Evolutionary conservation across 345 rosid species (phyloP).

Genomic region (Syzygium grande): DNA sequence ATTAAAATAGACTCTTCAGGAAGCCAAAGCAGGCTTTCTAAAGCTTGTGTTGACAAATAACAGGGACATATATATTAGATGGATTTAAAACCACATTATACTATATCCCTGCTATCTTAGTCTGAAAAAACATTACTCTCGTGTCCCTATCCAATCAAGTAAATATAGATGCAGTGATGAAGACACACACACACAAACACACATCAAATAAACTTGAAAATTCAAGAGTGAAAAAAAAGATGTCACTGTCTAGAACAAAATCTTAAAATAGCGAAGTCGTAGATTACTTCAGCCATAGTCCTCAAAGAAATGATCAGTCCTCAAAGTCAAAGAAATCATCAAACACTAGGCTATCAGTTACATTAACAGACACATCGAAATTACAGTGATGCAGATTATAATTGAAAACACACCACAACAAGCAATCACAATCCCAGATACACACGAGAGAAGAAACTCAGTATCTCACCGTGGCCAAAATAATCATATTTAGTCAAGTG

Average conservation of each 20-base stretch:
- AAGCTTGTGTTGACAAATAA: neutral
- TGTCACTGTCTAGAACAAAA: neutral
- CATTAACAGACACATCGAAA: neutral
- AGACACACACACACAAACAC: neutral
- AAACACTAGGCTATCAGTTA: neutral
- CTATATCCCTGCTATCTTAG: neutral
- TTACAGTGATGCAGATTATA: neutral
- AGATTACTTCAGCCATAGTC: neutral
- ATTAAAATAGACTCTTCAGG: neutral
- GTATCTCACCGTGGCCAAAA: slow-evolving; percentile 69
- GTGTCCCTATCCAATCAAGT: neutral
- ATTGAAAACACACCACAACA: neutral
- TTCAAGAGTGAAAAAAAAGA: neutral
- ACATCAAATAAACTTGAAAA: neutral
- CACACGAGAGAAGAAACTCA: neutral
- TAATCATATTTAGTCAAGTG: slow-evolving; percentile 72
- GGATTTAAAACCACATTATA: neutral
- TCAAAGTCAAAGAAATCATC: neutral
- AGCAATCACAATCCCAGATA: neutral
- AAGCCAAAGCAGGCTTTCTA: neutral
- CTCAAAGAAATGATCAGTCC: neutral
- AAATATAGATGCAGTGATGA: neutral
- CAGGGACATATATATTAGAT: neutral
- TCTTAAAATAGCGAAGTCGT: neutral
- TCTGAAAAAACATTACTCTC: neutral